Evolutionary conservation across 1,139 yeast genomes (phyloP), one percentile per base, ranked within the genome.

Genomic region (Saccharomyces pastorianus): DNA sequence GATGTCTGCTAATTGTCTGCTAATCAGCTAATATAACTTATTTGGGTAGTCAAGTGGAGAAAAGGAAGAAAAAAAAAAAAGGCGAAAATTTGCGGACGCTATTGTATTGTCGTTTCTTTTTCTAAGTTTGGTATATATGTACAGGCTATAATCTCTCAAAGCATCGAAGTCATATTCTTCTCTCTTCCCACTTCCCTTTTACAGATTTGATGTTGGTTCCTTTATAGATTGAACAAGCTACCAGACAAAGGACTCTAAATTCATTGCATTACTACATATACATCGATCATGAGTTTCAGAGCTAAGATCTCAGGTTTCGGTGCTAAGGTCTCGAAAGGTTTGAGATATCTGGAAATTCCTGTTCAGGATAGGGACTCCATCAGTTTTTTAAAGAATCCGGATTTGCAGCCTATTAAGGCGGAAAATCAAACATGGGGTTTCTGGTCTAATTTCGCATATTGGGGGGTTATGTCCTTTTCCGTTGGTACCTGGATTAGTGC

Each of bases 401-500:
- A 74, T 61, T 59, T 74, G 44, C 62, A 65, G 42, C 77, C 77
- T 1, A 71, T 73, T 48, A 67, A 64, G 2, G 62, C 62, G 2
- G 53, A 53, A 6, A 61, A 72, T 26, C 70, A 75, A 58, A 67
- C 70, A 26, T 74, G 77, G 77, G 76, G 76, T 25, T 70, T 72
- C 50, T 73, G 71, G 70, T 71, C 76, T 2, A 73, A 70, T 53
- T 69, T 72, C 51, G 71, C 71, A 5, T 73, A 73, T 56, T 74
- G 78, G 78, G 75, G 75, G n/a, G 65, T 73, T 32, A 65, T 71
- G n/a, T 70, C 74, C 2, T 67, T 71, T 48, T 64, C 72, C 48
- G 73, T 73, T 53, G 72, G 74, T 53, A 74, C 77, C 2, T 75
- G 76, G 76, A 58, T 72, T n/a, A 68, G 72, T 57, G 77, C 74